Evolutionary conservation across 2,329 filamentous ascomycete species (phyloP), one percentile per base, ranked within the genome.

Genomic region (Fusarium clavum): DNA sequence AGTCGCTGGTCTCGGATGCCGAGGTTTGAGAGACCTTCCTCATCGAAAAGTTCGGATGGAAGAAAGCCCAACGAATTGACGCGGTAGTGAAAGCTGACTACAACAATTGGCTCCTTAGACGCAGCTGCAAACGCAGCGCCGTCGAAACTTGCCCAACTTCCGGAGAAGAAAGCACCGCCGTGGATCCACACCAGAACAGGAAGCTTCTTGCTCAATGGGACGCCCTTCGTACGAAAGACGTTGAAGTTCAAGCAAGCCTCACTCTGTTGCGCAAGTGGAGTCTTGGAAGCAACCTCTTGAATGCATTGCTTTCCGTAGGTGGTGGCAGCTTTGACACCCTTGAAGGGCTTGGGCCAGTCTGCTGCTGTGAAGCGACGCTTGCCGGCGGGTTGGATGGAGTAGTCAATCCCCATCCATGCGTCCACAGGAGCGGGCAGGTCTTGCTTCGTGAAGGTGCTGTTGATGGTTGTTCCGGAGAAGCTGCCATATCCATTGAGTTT

Each of bases 1-100:
- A 83, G 82, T 16, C 82, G 80, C 69, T 88, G 85, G 61, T 89
- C 87, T 5, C 85, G 77, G 0, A 89, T 75, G 0, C 87, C 87
- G 1, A 84, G 83, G 61, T 90, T 90, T 11, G 86, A 59, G 20
- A 82, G 55, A 0, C 77, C 78, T 4, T 74, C 72, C 0, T 79
- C 77, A 30, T 82, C 79, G 10, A 79, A 73, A 22, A 81, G 56
- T 24, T 34, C 81, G 69, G 63, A 87, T 0, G 86, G 85, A 13
- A 87, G 79, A 16, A 74, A 79, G 0, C 83, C 83, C 0, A 85
- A 74, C 9, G 69, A 79, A 46, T 60, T 79, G 64, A 67, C 43
- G 5, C 83, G 81, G 61, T 85, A 85, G 65, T 85, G 83, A 30
- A 85, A 74, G 16, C 79, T 76, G 2, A 84, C 80, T 7, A 81